Evolutionary conservation across 345 rosid genomes (phyloP).

Genomic region (Draba incana): DNA sequence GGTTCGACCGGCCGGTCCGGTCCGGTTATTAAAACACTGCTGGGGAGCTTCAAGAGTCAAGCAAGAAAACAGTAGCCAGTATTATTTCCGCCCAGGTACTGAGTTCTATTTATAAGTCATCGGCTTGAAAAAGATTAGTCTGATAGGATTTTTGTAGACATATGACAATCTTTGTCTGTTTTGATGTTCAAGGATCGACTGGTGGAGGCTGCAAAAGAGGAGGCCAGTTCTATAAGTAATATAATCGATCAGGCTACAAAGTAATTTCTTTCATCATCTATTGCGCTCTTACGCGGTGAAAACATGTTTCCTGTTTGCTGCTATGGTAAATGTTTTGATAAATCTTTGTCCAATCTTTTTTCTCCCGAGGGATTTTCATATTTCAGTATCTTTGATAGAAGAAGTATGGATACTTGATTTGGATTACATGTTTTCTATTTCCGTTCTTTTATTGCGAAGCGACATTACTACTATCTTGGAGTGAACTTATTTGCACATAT

Average conservation of each 20-base stretch:
- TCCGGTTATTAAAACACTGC: too few relatives aligned
- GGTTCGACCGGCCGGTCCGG: too few relatives aligned
- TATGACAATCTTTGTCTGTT: neutral
- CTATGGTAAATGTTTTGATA: constrained; percentile 11
- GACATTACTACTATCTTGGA: neutral
- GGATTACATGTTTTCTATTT: too few relatives aligned
- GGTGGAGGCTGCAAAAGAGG: constrained; percentile 96
- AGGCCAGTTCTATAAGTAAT: constrained; percentile 82
- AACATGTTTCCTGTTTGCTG: too few relatives aligned
- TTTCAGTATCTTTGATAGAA: too few relatives aligned
- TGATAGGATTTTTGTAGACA: neutral
- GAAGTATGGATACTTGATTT: too few relatives aligned
- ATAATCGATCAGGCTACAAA: constrained; percentile 94
- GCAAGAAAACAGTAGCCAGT: constrained; percentile 92
- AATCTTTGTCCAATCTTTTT: neutral
- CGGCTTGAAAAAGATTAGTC: constrained; percentile 4
- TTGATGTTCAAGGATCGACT: constrained; percentile 64
- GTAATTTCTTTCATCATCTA: constrained; percentile 40
- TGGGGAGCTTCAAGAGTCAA: constrained; percentile 94
- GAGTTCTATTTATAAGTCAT: neutral
- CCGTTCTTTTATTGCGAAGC: constrained; percentile 27
- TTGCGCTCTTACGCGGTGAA: neutral
- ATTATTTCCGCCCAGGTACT: constrained; percentile 84
- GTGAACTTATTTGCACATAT: neutral
- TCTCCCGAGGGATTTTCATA: neutral